Conservation (phyloP, 1,139 yeast species). For the Geotrichum cucujoidarum region DNA sequence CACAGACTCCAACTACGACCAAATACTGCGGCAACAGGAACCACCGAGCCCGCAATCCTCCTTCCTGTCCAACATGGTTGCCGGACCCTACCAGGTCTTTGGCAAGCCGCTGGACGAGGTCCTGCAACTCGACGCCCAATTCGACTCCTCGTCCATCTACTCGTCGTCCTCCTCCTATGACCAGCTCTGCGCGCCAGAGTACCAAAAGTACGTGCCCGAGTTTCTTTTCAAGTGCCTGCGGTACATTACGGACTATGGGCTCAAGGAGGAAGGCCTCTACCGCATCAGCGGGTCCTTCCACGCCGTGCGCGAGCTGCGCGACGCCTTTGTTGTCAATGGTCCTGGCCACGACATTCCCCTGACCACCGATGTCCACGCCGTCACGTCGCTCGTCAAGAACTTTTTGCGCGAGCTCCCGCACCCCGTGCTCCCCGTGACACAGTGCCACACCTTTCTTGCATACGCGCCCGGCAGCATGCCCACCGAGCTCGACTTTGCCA, state of each 20-base stretch:
- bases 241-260: slow-evolving; percentile 40
- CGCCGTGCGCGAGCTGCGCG: slow-evolving; percentile 56
- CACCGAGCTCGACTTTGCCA: background rate
- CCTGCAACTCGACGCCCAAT: slow-evolving; percentile 16
- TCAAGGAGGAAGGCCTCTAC: slow-evolving; percentile 77
- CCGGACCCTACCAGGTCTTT: slow-evolving; percentile 27
- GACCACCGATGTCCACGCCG: slow-evolving; percentile 72
- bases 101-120: slow-evolving; percentile 30
- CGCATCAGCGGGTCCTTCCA: slow-evolving; percentile 74
- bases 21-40: background rate
- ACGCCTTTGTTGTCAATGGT: slow-evolving; percentile 55
- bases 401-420: slow-evolving; percentile 78
- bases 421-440: slow-evolving; percentile 43
- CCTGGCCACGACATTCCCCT: slow-evolving; percentile 61
- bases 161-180: slow-evolving; percentile 10
- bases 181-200: slow-evolving; percentile 20
- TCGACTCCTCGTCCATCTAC: slow-evolving; percentile 4
- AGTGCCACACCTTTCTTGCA: slow-evolving; percentile 21
- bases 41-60: background rate
- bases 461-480: slow-evolving; percentile 13
- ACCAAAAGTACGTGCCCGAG: slow-evolving; percentile 27
- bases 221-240: slow-evolving; percentile 27
- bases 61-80: slow-evolving; percentile 2
- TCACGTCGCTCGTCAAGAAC: slow-evolving; percentile 74
- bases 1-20: slow-evolving; percentile 5